Percentiles rank a stretch among this genome's conserved stretches.
Evolutionary conservation across 345 rosid species (phyloP).

Genomic region (Eutrema japonicum): DNA sequence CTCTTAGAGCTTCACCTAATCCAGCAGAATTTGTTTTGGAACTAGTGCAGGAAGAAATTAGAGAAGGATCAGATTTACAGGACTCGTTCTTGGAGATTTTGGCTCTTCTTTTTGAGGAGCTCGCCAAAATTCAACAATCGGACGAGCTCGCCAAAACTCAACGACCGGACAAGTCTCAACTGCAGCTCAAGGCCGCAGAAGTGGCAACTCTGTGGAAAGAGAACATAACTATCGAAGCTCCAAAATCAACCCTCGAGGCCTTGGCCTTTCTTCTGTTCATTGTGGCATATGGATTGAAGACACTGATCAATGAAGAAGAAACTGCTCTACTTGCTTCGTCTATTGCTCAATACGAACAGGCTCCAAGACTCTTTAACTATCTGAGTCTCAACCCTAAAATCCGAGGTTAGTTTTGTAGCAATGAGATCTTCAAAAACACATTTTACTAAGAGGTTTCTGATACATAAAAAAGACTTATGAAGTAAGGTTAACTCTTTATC

Average conservation of each 20-base stretch:
- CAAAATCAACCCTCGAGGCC: conserved; percentile 31
- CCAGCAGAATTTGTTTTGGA: conserved; percentile 35
- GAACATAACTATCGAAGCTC: conserved; percentile 26
- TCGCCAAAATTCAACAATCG: conserved; percentile 4
- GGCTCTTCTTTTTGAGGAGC: conserved; percentile 31
- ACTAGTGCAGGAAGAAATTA: conserved; percentile 6
- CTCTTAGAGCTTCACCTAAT: conserved; percentile 20
- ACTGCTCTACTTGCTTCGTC: conserved; percentile 31
- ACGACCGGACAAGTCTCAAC: background rate
- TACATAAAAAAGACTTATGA: background rate
- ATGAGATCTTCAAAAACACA: background rate
- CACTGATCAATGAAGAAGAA: conserved; percentile 26
- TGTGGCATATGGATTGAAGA: conserved; percentile 24
- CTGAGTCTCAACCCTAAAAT: background rate
- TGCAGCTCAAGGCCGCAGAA: conserved; percentile 29
- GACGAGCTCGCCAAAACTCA: background rate
- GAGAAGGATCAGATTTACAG: background rate
- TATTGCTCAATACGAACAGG: conserved; percentile 29
- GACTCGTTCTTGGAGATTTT: conserved; percentile 16
- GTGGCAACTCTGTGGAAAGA: conserved; percentile 29
- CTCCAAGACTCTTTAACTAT: conserved; percentile 18
- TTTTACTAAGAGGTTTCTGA: too few species aligned
- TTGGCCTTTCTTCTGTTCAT: conserved; percentile 38
- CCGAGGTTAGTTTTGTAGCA: conserved; percentile 21
- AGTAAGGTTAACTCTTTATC: background rate